Conservation (phyloP, 306 rosid genomes). For the Quercus bicolor region DNA sequence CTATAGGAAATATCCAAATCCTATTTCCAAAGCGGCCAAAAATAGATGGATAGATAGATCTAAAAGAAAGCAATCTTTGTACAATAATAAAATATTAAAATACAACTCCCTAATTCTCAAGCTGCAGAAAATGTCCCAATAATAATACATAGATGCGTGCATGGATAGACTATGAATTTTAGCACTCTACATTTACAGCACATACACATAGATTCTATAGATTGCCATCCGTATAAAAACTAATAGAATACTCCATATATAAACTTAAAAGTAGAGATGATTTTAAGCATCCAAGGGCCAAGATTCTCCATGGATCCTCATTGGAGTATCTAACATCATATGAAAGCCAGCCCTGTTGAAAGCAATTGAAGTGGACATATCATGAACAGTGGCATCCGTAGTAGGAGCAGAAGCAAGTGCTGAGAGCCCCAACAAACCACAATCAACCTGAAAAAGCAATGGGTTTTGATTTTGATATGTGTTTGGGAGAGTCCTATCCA, state of each 20-base stretch:
- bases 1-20: neutral
- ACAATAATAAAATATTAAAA: neutral
- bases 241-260: neutral
- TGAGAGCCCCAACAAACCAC: slow-evolving; percentile 28
- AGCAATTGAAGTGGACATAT: slow-evolving; percentile 35
- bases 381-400: slow-evolving; percentile 15
- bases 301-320: slow-evolving; percentile 33
- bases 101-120: neutral
- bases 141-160: neutral
- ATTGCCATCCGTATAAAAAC: neutral
- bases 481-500: slow-evolving; percentile 27
- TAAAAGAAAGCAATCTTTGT: neutral
- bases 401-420: slow-evolving; percentile 1
- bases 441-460: slow-evolving; percentile 30
- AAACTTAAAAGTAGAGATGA: neutral
- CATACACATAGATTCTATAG: neutral
- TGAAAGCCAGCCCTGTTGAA: slow-evolving; percentile 27
- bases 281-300: slow-evolving; percentile 31
- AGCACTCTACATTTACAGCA: neutral
- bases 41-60: neutral
- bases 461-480: slow-evolving; percentile 9
- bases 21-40: neutral
- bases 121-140: neutral
- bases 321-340: slow-evolving; percentile 23
- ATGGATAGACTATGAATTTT: neutral